phyloP scores from a whole-genome alignment of 2,329 filamentous ascomycete genomes.

The Dactylellina cionopaga region DNA sequence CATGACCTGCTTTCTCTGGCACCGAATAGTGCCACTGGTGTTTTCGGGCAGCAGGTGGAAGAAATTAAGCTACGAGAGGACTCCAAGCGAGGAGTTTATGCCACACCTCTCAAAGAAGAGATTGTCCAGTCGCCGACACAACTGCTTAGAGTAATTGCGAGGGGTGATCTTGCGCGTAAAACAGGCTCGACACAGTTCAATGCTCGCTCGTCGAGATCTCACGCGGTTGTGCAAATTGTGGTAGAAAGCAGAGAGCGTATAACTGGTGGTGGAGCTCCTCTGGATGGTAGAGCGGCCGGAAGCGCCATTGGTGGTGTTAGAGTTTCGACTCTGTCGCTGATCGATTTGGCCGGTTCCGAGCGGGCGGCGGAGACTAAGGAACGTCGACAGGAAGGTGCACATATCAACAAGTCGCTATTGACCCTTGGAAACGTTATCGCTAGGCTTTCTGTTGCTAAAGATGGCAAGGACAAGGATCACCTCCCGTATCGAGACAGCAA shows the following conservation, averaged over 20 bases:
- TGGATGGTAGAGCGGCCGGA: conserved; percentile 52
- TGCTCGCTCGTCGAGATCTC: conserved; percentile 92
- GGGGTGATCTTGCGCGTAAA: conserved; percentile 87
- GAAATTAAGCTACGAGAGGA: conserved; percentile 98
- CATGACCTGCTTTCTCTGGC: conserved; percentile 82
- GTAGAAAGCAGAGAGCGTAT: conserved; percentile 93
- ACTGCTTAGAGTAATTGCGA: conserved; percentile 89
- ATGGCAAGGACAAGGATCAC: conserved; percentile 84
- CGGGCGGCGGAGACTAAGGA: conserved; percentile 96
- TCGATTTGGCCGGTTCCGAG: conserved; percentile 95
- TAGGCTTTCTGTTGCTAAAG: conserved; percentile 80
- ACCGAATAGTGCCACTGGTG: conserved; percentile 61
- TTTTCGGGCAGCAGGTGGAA: conserved; percentile 72
- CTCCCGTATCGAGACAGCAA: conserved; percentile 97
- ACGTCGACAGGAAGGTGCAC: conserved; percentile 89
- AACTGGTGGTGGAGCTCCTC: conserved; percentile 65
- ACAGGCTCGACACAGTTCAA: conserved; percentile 98
- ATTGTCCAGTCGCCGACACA: conserved; percentile 98
- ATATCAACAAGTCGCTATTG: conserved; percentile 97
- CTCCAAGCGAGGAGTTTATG: conserved; percentile 94
- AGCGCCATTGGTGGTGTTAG: conserved; percentile 78
- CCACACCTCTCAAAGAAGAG: conserved; percentile 94
- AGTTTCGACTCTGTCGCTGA: conserved; percentile 92
- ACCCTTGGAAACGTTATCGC: conserved; percentile 96
- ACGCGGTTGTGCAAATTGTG: conserved; percentile 97